Base-by-base conservation (phyloP, 306 rosid species). In the Quercus parvula region DNA sequence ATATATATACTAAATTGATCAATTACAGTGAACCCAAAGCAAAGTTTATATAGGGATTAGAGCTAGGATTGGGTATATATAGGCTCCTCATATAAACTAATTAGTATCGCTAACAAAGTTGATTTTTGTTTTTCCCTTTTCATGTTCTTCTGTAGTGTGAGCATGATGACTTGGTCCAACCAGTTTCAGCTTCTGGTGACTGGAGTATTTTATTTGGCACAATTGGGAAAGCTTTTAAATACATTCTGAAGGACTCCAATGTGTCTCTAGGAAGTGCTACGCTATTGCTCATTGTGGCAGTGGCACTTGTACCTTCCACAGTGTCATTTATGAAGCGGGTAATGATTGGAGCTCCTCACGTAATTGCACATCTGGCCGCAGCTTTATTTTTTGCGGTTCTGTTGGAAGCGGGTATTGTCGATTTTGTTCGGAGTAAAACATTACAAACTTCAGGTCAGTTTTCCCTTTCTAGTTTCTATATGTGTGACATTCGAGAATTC, bases 311-410 rank as follows among this genome's bases (percentile, higher is more conserved):
- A 54, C 99, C 99, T 6, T 85, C 97, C 80, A 89, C 90, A 88
- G 71, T 89, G 69, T 88, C 99, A 69, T 86, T 93, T 78, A 92
- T 84, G 86, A 91, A 85, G 81, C 86, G 97, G 75, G 86, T 83
- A 54, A 58, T 87, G 14, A 81, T 95, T 59, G 99, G 98, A 71
- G 76, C 89, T 83, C 86, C 90, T 84, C 99, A 95, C 86, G 94
- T 91, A 69, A 86, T 91, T 68, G 96, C 96, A 28, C 99, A 95
- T 84, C 89, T 95, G 10, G 71, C 91, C 54, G 88, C 98, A 33
- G 97, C 99, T 56, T 84, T 95, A 70, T 86, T 88, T 83, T 94
- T 92, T 59, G 89, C 91, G 99, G 71, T 91, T 78, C 92, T 92
- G 63, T 86, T 92, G 86, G 99, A 95, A 83, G 77, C 91, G 67